phyloP scores from a whole-genome alignment of 139 green algal genomes.

The Volvox africanus region DNA sequence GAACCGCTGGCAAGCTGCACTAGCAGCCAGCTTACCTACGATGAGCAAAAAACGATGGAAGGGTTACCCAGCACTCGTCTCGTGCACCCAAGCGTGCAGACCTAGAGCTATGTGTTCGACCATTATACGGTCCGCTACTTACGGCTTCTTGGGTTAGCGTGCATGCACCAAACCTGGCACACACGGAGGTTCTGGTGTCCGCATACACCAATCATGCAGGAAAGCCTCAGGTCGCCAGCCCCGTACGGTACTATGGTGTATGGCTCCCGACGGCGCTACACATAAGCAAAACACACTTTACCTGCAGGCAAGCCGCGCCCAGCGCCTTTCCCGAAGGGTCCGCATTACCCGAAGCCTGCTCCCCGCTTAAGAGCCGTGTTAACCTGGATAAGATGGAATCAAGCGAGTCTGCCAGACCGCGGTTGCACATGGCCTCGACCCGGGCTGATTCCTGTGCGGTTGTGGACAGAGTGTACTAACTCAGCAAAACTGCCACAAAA shows the following conservation, averaged over 20 bases:
- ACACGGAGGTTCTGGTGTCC: no score
- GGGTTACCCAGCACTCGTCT: no score
- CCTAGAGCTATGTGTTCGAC: no score
- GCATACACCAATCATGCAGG: no score
- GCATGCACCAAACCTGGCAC: no score
- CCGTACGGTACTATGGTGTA: no score
- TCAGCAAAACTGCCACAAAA: no score
- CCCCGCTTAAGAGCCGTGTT: background rate
- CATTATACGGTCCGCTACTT: no score
- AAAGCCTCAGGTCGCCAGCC: no score
- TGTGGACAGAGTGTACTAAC: background rate
- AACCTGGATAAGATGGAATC: background rate
- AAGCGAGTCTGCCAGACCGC: background rate
- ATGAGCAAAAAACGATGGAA: background rate
- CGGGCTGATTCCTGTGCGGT: background rate
- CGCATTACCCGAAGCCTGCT: background rate
- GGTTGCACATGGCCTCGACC: constrained; percentile 8
- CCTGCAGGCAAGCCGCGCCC: constrained; percentile 35
- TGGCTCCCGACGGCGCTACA: no score
- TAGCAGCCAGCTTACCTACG: constrained; percentile 37
- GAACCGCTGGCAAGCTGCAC: constrained; percentile 11
- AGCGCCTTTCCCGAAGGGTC: background rate
- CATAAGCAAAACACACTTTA: background rate
- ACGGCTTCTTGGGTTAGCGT: no score
- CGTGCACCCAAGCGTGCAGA: no score